Base-by-base conservation (phyloP, 352 stramenopile genomes). In the Globisporangium acanthophoron region DNA sequence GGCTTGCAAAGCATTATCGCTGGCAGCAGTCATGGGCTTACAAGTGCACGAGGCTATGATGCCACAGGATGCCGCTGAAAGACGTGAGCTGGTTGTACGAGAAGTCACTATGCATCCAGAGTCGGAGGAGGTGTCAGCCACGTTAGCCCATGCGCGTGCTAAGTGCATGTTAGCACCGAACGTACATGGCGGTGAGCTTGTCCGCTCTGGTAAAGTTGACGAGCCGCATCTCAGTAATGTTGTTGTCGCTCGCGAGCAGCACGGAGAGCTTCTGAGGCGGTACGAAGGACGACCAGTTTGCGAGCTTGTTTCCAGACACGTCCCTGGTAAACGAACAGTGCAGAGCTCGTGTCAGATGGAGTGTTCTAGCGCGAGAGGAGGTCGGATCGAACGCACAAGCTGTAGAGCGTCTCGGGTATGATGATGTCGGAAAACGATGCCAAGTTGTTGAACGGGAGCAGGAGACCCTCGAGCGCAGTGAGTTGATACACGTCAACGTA, bases 61-160 rank as follows among this genome's bases (percentile, higher is more conserved):
- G 62, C 62, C 62, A 69, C 5, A 62, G 21, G 3, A 61, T 66
- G 18, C 58, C 62, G 35, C 61, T 55, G 20, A 69, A 58, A 4
- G 59, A 43, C 41, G 43, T 27, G 29, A 69, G 29, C 15, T 59
- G 47, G 43, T 69, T 69, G 21, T 46, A 66, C 21, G 62, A 69
- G 35, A 69, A 61, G 52, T 69, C 62, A n/a, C 62, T 69, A 43
- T 4, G 3, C 37, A 18, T 43, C 12, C 12, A 43, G 37, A 43
- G 13, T 13, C 12, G 5, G 5, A 18, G 12, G 3, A 5, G 11
- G 1, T 18, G 37, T 43, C 5, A 18, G 37, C 7, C 37, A 18
- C 24, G 24, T 27, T 27, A 27, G 24, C 24, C 24, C 24, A 27
- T 16, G 12, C 12, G 11, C 4, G n/a, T 15, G 18, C 5, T 7